Evolutionary conservation across 2,329 filamentous ascomycete species (phyloP), one percentile per base, ranked within the genome.

Genomic region (Aspergillus thermomutatus): DNA sequence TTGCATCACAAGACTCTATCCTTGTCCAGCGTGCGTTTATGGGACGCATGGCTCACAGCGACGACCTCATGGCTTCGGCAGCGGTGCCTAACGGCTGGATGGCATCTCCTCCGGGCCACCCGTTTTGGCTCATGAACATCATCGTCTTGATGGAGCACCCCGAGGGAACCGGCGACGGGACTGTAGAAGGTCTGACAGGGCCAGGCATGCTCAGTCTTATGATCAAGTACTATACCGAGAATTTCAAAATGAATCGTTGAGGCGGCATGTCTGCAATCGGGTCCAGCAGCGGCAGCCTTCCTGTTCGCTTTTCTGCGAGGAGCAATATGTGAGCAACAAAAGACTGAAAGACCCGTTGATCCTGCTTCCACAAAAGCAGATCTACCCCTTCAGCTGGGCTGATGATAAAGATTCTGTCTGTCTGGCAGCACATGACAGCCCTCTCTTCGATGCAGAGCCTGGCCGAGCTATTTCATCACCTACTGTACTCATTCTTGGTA

Each of bases 381-480:
- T 64, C 17, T 64, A 64, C 46, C 62, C 62, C 17, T 64, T 59
- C 45, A 63, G 60, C 26, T 64, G 62, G 62, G 59, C 53, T 21
- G 62, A 64, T 47, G 57, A 64, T 48, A 43, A 50, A 10, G 40
- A 57, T 7, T 56, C 49, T 11, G 59, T 56, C 2, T 64, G 62
- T 50, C 45, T 60, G 46, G 62, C 59, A 17, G 57, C 60, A 2
- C 56, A 50, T 34, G 34, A 40, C 14, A 63, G 63, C n/a, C 50
- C 55, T n/a, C 21, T 50, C 8, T 64, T 64, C 45, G 56, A 64
- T 54, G 52, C 62, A 1, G 62, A 61, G 60, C 55, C n/a, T 64
- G 62, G 62, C 62, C 62, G 23, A 64, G 62, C 50, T 64, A 64
- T 47, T 64, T 64, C 25, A 64, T 64, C 52, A 64, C 62, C 3